Base-by-base conservation (phyloP, 768 basidiomycete genomes). In the Mycena vulgaris region DNA sequence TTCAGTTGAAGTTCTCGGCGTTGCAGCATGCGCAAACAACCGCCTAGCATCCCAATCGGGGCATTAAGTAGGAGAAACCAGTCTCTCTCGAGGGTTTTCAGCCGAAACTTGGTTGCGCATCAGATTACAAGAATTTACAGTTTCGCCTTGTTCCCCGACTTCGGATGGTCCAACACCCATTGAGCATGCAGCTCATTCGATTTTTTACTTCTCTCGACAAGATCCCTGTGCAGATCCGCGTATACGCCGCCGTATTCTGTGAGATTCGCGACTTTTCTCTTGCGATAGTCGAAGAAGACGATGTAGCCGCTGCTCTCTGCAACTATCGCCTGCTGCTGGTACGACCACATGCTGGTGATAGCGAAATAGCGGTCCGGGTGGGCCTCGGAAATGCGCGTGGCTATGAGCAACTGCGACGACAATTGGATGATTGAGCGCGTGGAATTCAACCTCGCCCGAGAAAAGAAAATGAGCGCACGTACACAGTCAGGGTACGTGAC, bases 31-130 rank as follows among this genome's bases (percentile, higher is more conserved):
- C 52, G 19, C 48, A 63, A 52, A 63, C 61, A 51, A 63, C 61
- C 49, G 3, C n/a, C 61, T 63, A 28, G 47, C 61, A 52, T 51
- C 61, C 61, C 61, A 63, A 63, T 51, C 37, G 27, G 61, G 61
- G 48, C 21, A 30, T 13, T 48, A n/a, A n/a, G n/a, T n/a, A 39
- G 1, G 31, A 52, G 25, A 35, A 62, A 37, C 11, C 19, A 30
- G 21, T 5, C 14, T 33, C 27, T 19, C n/a, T 47, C 25, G n/a
- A 21, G 42, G 21, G 35, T 37, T 37, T 37, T n/a, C n/a, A n/a
- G n/a, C n/a, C n/a, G n/a, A n/a, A n/a, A n/a, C n/a, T n/a, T n/a
- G n/a, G n/a, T n/a, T n/a, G n/a, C n/a, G n/a, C n/a, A n/a, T n/a
- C n/a, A n/a, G n/a, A n/a, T 13, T 35, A 35, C 33, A 35, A 6